These are phyloP conservation scores for Paecilomyces fulvus DNA, from an alignment of 2,329 filamentous ascomycete genomes.

Conservation along the genomic window DNA sequence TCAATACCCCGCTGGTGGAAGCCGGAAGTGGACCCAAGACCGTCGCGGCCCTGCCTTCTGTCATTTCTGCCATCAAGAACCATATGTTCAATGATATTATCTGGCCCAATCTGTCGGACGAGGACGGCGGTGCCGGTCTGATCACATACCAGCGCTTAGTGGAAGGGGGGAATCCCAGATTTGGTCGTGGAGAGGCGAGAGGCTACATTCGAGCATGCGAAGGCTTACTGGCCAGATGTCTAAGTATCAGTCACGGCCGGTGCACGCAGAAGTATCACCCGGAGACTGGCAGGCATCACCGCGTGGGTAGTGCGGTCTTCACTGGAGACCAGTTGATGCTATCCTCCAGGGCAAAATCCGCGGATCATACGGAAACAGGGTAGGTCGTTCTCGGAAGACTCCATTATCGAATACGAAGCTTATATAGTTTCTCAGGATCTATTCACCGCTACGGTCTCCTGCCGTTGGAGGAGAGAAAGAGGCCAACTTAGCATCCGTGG, in stretches of 20 bases:
- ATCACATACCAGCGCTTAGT: constrained; percentile 83
- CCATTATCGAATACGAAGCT: not conserved
- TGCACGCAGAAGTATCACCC: constrained; percentile 63
- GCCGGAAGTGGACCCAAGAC: constrained; percentile 71
- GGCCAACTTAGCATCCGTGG: constrained; percentile 32
- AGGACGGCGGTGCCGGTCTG: constrained; percentile 87
- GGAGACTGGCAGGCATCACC: constrained; percentile 47
- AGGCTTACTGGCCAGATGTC: constrained; percentile 78
- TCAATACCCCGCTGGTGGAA: constrained; percentile 83
- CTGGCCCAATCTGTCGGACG: constrained; percentile 94
- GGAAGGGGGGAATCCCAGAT: constrained; percentile 76
- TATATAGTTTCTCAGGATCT: constrained; percentile 14
- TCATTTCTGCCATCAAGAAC: constrained; percentile 83
- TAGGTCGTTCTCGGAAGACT: constrained; percentile 10
- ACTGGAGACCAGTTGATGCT: constrained; percentile 42
- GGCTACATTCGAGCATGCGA: constrained; percentile 87
- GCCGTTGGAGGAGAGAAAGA: constrained; percentile 11
- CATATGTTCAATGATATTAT: constrained; percentile 98
- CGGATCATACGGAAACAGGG: constrained; percentile 24
- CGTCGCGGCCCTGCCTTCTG: constrained; percentile 74
- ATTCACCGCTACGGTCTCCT: constrained; percentile 23
- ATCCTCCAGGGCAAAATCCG: constrained; percentile 25
- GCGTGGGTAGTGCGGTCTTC: constrained; percentile 40
- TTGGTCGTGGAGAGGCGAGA: constrained; percentile 69
- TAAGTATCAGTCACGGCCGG: constrained; percentile 80